Conservation (phyloP, 2,329 filamentous ascomycete species). For the Sarocladiaceae sp. region DNA sequence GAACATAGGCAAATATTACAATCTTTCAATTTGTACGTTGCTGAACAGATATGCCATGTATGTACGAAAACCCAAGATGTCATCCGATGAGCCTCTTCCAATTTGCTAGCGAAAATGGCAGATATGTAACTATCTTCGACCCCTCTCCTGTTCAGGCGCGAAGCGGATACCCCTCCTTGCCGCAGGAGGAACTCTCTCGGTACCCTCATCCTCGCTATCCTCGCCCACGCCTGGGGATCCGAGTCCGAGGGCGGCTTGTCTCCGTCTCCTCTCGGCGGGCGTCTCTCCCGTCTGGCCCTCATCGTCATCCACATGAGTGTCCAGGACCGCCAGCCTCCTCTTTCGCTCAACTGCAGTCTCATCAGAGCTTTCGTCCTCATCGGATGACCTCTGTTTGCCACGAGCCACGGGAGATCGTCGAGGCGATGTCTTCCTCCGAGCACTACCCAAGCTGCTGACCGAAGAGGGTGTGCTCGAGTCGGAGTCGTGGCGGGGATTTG, state of each 20-base stretch:
- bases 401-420: background rate
- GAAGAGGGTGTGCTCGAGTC: background rate
- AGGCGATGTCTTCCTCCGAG: conserved; percentile 20
- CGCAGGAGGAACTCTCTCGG: conserved; percentile 42
- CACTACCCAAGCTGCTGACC: background rate
- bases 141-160: conserved; percentile 36
- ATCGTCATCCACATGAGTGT: conserved; percentile 34
- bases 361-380: background rate
- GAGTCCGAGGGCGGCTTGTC: conserved; percentile 67
- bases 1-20: no score
- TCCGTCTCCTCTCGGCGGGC: conserved; percentile 64
- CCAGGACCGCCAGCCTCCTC: conserved; percentile 52
- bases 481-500: conserved; percentile 15
- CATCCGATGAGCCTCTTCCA: no score
- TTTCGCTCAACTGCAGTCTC: conserved; percentile 68
- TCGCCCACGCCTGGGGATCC: conserved; percentile 38
- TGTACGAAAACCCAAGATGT: no score
- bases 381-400: conserved; percentile 2
- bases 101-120: no score
- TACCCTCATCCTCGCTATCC: conserved; percentile 50
- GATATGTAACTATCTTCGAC: no score
- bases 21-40: no score
- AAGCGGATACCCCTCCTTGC: conserved; percentile 53
- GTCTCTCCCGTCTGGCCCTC: conserved; percentile 53
- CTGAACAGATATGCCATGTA: no score